A percentile compares a stretch with the other conserved stretches of the same genome.
Evolutionary conservation across 306 rosid genomes (phyloP).

Genomic region (Cucumis cinereus): DNA sequence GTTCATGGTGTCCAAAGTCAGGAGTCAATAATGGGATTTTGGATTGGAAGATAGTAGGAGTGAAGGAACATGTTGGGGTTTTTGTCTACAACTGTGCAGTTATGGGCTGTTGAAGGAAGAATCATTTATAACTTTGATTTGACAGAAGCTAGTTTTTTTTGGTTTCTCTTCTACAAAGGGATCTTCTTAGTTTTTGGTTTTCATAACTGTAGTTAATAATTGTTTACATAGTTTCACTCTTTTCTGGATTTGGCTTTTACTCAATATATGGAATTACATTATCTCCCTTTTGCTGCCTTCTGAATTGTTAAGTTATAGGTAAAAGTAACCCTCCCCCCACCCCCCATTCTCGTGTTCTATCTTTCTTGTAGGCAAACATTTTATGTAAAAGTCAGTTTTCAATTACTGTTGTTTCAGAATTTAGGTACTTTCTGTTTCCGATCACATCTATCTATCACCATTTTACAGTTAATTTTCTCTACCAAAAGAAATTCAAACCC

Average conservation of each 20-base stretch:
- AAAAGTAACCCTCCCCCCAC: neutral
- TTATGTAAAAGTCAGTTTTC: neutral
- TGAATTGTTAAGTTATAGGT: neutral
- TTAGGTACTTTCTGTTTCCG: neutral
- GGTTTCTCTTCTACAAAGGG: neutral
- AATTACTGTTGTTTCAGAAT: neutral
- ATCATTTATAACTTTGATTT: conserved; percentile 15
- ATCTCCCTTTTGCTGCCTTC: neutral
- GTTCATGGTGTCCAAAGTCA: conserved; percentile 69
- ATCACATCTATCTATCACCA: neutral
- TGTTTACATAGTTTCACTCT: neutral
- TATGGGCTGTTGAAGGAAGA: conserved; percentile 79
- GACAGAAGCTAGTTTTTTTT: neutral
- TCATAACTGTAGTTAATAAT: conserved; percentile 4
- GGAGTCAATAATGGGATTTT: conserved; percentile 52
- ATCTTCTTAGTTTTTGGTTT: neutral
- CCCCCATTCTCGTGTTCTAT: neutral
- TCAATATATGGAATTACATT: neutral
- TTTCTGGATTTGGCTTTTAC: conserved; percentile 4
- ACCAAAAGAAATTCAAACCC: neutral
- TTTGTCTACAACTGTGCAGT: conserved; percentile 96
- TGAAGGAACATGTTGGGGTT: conserved; percentile 74
- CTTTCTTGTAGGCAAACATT: neutral
- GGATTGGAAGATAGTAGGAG: conserved; percentile 79
- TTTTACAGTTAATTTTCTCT: neutral